Conservation (phyloP, 768 basidiomycete species). For the Lactarius trivialis region DNA sequence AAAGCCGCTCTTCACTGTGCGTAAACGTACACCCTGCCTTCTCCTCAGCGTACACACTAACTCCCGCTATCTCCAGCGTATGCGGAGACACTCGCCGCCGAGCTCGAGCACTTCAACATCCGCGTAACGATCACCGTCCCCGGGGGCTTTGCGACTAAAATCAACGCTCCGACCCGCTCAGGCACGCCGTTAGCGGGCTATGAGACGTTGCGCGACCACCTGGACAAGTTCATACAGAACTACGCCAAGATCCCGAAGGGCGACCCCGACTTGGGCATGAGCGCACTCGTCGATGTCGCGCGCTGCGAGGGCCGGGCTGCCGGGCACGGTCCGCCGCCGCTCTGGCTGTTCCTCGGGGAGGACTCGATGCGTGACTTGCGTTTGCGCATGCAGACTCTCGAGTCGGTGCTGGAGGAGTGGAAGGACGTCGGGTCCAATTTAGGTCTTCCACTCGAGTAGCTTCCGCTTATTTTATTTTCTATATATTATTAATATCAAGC, state of each 20-base stretch:
- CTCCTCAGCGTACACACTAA: not conserved
- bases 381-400: too few species aligned
- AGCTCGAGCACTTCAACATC: constrained; percentile 29
- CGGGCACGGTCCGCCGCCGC: too few species aligned
- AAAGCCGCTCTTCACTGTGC: constrained; percentile 29
- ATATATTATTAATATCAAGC: not conserved
- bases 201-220: constrained; percentile 14
- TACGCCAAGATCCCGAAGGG: too few species aligned
- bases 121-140: constrained; percentile 27
- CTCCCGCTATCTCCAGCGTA: constrained; percentile 16
- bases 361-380: too few species aligned
- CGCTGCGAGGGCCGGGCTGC: too few species aligned
- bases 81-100: constrained; percentile 26
- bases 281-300: too few species aligned
- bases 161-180: not conserved
- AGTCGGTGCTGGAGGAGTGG: constrained; percentile 7
- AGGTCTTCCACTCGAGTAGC: not conserved
- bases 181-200: constrained; percentile 21
- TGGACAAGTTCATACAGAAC: not conserved
- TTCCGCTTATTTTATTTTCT: not conserved
- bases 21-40: not conserved
- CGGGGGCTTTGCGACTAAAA: constrained; percentile 25
- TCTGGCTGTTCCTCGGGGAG: too few species aligned
- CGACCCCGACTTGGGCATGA: too few species aligned
- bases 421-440: constrained; percentile 10